phyloP scores from a whole-genome alignment of 2,329 filamentous ascomycete genomes.

The Boeremia exigua region DNA sequence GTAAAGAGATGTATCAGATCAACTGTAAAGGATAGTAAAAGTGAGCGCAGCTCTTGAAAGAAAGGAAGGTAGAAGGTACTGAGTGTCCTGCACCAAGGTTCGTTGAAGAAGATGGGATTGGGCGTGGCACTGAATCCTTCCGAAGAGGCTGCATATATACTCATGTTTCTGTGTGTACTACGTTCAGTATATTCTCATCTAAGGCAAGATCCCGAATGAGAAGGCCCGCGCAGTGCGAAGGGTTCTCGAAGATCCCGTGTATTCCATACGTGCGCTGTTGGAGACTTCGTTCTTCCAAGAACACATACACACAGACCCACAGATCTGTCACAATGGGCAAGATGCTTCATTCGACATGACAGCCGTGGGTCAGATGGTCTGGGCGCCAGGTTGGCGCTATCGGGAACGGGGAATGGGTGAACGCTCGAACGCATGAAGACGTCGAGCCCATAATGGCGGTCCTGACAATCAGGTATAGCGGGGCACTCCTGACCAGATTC shows the following conservation, averaged over 20 bases:
- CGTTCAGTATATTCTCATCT: constrained; percentile 16
- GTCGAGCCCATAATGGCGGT: constrained; percentile 20
- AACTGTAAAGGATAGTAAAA: constrained; percentile 22
- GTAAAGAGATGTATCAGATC: constrained; percentile 31
- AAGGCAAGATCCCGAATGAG: constrained; percentile 16
- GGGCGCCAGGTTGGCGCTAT: constrained; percentile 24
- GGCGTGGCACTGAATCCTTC: constrained; percentile 22
- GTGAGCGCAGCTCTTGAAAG: constrained; percentile 47
- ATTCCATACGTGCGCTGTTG: constrained; percentile 44
- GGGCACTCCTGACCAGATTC: constrained; percentile 30
- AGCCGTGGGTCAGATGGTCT: constrained; percentile 21
- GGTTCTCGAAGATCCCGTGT: constrained; percentile 35
- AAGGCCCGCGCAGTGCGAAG: constrained; percentile 23
- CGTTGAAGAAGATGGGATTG: constrained; percentile 22
- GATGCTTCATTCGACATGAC: constrained; percentile 28
- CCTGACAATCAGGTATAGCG: constrained; percentile 26
- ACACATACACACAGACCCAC: constrained; percentile 26
- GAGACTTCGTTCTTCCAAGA: constrained; percentile 34
- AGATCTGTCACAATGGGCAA: constrained; percentile 37
- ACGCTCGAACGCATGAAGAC: constrained; percentile 40
- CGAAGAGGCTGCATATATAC: constrained; percentile 32
- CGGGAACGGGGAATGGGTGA: constrained; percentile 35
- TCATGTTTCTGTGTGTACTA: constrained; percentile 7
- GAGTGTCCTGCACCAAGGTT: constrained; percentile 44
- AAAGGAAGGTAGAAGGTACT: constrained; percentile 29